Conservation (phyloP, 192 early-diverging fungal genomes). For the Phlyctochytrium bullatum region DNA sequence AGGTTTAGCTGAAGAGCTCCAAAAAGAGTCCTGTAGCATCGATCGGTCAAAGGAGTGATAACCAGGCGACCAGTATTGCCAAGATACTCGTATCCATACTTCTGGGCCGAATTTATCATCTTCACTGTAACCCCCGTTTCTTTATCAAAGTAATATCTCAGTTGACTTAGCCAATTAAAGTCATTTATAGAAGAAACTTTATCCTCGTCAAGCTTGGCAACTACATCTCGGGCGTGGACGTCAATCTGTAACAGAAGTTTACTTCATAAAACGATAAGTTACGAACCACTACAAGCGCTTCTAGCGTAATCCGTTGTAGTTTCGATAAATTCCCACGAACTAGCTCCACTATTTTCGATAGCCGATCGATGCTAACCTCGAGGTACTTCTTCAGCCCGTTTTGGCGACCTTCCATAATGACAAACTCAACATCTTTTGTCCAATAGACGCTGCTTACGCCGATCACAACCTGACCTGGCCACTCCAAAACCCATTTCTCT, state of each 20-base stretch:
- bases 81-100: conserved; percentile 64
- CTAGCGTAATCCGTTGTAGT: conserved; percentile 47
- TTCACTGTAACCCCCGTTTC: conserved; percentile 54
- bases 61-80: conserved; percentile 58
- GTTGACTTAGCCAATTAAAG: conserved; percentile 57
- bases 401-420: conserved; percentile 41
- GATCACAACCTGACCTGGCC: conserved; percentile 63
- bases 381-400: conserved; percentile 49
- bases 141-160: conserved; percentile 61
- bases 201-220: conserved; percentile 44
- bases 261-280: conserved; percentile 1
- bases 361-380: conserved; percentile 46
- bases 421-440: conserved; percentile 59
- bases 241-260: conserved; percentile 44
- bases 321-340: conserved; percentile 53
- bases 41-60: conserved; percentile 59
- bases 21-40: conserved; percentile 60
- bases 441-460: conserved; percentile 58
- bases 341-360: conserved; percentile 53
- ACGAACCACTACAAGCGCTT: conserved; percentile 59
- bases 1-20: conserved; percentile 60
- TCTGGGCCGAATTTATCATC: conserved; percentile 65
- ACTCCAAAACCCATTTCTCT: conserved; percentile 59
- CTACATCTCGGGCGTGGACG: conserved; percentile 60
- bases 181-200: conserved; percentile 41